These are phyloP conservation scores for Dentipellis fragilis DNA, from an alignment of 768 basidiomycete genomes.

Conservation along the genomic window DNA sequence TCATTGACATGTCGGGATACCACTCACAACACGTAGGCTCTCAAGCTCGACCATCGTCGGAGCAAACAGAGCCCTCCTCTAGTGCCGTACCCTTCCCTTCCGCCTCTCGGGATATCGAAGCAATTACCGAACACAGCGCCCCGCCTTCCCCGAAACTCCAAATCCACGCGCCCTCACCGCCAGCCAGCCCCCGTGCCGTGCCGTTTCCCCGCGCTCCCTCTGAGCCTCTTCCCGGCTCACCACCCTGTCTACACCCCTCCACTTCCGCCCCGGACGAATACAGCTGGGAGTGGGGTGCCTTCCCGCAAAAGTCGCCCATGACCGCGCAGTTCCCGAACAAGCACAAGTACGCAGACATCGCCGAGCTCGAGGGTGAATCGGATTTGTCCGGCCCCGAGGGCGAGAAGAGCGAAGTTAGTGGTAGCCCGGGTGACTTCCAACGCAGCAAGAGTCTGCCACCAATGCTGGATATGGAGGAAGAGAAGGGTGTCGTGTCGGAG, in stretches of 20 bases:
- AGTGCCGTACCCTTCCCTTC: neutral
- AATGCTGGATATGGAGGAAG: slow-evolving; percentile 18
- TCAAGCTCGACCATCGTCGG: neutral
- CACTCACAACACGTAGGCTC: slow-evolving; percentile 30
- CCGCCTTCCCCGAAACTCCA: slow-evolving; percentile 14
- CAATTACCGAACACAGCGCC: neutral
- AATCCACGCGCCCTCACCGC: slow-evolving; percentile 13
- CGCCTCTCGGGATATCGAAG: neutral
- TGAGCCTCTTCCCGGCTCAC: slow-evolving; percentile 45
- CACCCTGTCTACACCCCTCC: neutral
- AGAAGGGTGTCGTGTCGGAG: neutral
- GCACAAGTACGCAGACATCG: neutral
- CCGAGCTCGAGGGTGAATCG: slow-evolving; percentile 6
- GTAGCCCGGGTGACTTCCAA: slow-evolving; percentile 21
- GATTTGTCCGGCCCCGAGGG: slow-evolving; percentile 1
- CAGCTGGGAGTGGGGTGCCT: slow-evolving; percentile 91
- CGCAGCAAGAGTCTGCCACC: slow-evolving; percentile 54
- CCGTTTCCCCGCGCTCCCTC: slow-evolving; percentile 45
- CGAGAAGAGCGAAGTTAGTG: slow-evolving; percentile 1
- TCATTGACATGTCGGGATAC: slow-evolving; percentile 79
- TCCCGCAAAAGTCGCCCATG: slow-evolving; percentile 72
- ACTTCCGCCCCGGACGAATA: slow-evolving; percentile 36
- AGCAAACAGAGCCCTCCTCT: neutral
- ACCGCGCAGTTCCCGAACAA: slow-evolving; percentile 33
- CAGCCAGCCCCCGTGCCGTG: slow-evolving; percentile 20